phyloP scores from a whole-genome alignment of 2,329 filamentous ascomycete species.

The Colletotrichum abscissum region DNA sequence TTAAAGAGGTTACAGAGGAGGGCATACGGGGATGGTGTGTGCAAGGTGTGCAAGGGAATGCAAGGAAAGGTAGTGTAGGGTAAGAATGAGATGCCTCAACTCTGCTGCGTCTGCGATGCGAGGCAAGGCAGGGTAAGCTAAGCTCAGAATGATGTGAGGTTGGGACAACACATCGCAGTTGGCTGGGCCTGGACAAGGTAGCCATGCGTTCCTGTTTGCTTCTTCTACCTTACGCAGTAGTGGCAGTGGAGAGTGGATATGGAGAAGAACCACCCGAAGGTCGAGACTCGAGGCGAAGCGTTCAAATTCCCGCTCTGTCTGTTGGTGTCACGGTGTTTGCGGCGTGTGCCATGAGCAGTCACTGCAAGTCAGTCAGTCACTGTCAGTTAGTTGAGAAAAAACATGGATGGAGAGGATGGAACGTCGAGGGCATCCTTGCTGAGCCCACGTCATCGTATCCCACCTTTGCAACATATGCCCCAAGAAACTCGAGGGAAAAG shows the following conservation, averaged over 20 bases:
- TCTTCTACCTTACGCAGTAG: neutral
- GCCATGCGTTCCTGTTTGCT: neutral
- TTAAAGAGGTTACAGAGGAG: neutral
- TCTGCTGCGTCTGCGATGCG: neutral
- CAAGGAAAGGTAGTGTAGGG: neutral
- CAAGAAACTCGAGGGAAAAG: neutral
- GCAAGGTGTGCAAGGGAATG: neutral
- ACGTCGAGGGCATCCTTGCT: conserved; percentile 2
- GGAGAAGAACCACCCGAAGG: neutral
- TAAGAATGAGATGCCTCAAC: neutral
- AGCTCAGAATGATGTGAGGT: conserved; percentile 10
- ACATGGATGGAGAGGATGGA: conserved; percentile 9
- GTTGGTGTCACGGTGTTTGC: neutral
- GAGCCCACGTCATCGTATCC: conserved; percentile 30
- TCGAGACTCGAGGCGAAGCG: conserved; percentile 1
- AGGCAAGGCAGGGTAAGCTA: neutral
- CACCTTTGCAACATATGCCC: conserved; percentile 1
- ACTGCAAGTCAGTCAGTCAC: neutral
- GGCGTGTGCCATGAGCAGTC: neutral
- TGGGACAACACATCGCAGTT: conserved; percentile 16
- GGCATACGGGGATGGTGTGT: conserved; percentile 7
- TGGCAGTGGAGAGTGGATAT: neutral
- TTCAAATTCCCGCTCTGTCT: neutral
- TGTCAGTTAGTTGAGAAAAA: neutral
- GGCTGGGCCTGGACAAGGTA: neutral